Evolutionary conservation across 2,329 filamentous ascomycete genomes (phyloP).

Genomic region (Aureobasidium sp.): DNA sequence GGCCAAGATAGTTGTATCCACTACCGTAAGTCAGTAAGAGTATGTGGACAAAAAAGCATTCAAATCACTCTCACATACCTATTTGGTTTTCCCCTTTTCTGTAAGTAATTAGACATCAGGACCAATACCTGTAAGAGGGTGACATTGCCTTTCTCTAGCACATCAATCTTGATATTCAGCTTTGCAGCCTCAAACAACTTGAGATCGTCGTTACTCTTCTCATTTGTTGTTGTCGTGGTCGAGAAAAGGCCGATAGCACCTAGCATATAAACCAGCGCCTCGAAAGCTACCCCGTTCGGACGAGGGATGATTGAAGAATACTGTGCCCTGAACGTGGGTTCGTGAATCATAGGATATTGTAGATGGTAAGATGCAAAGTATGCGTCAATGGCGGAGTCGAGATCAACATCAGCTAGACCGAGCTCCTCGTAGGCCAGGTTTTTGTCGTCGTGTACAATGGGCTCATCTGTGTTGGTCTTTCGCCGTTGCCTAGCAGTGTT

Average conservation of each 20-base stretch:
- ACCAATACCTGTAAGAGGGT: conserved; percentile 43
- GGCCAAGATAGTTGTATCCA: conserved; percentile 43
- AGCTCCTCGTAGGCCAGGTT: conserved; percentile 19
- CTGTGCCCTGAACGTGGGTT: conserved; percentile 42
- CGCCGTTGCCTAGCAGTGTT: conserved; percentile 10
- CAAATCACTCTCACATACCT: neutral
- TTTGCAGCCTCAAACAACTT: conserved; percentile 42
- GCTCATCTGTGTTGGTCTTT: neutral
- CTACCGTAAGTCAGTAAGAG: conserved; percentile 20
- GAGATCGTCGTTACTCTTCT: conserved; percentile 34
- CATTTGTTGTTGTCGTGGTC: conserved; percentile 21
- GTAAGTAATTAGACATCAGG: conserved; percentile 43
- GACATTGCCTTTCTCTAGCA: conserved; percentile 44
- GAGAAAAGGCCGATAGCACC: conserved; percentile 41
- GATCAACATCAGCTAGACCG: conserved; percentile 25
- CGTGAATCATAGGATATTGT: conserved; percentile 43
- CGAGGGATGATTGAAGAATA: conserved; percentile 38
- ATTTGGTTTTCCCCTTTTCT: conserved; percentile 46
- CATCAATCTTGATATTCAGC: conserved; percentile 38
- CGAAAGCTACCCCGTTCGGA: conserved; percentile 37
- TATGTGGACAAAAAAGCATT: no score
- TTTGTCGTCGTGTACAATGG: conserved; percentile 7
- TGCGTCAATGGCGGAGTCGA: conserved; percentile 32
- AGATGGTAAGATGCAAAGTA: conserved; percentile 43
- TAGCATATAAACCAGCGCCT: conserved; percentile 41